phyloP scores from a whole-genome alignment of 23 red algal species.

The Chondrus crispus region DNA sequence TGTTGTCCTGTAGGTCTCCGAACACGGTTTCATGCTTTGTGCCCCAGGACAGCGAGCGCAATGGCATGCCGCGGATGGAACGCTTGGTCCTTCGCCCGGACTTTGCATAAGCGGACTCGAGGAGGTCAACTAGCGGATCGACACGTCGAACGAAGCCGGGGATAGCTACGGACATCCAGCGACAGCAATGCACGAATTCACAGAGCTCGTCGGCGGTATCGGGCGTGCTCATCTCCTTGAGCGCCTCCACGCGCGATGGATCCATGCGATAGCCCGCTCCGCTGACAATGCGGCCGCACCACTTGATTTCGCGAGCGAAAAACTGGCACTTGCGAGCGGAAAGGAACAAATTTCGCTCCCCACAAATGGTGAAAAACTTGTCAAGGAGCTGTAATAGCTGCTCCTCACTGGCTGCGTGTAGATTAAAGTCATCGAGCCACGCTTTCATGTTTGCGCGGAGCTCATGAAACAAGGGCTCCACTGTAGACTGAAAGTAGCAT shows the following conservation, averaged over 20 bases:
- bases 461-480: background rate
- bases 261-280: background rate
- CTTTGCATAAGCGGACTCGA: constrained; percentile 5
- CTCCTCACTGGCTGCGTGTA: constrained; percentile 6
- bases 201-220: background rate
- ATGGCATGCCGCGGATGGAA: background rate
- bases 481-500: background rate
- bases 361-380: background rate
- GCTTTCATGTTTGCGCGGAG: background rate
- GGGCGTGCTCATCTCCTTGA: background rate
- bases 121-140: background rate
- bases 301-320: background rate
- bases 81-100: background rate
- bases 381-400: background rate
- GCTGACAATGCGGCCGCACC: background rate
- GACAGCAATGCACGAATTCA: constrained; percentile 4
- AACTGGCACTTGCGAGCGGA: background rate
- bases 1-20: background rate
- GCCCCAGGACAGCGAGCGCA: background rate
- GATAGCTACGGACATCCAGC: background rate
- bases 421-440: constrained; percentile 8
- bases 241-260: background rate
- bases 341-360: background rate
- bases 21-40: background rate
- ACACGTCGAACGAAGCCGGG: background rate